A percentile compares a stretch with the other conserved stretches of the same genome.
Evolutionary conservation across 345 rosid genomes (phyloP).

Genomic region (Sonneratia caseolaris): DNA sequence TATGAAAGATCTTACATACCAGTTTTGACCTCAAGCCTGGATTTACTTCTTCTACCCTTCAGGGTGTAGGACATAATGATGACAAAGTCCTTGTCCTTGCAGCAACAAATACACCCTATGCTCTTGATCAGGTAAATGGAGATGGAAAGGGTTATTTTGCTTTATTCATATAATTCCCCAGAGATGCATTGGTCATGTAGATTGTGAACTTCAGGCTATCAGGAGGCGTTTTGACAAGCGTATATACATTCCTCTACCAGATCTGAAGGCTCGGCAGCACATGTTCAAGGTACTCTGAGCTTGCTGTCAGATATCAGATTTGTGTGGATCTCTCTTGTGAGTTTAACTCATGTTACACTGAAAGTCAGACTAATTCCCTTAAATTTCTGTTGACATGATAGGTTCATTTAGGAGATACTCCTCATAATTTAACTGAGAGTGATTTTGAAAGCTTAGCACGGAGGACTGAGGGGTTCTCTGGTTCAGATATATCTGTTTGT

Average conservation of each 20-base stretch:
- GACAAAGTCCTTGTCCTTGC: conserved; percentile 94
- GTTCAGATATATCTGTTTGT: conserved; percentile 91
- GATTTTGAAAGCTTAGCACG: conserved; percentile 78
- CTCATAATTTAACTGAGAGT: conserved; percentile 74
- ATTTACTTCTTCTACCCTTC: background rate
- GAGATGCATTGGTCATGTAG: conserved; percentile 15
- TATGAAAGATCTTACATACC: background rate
- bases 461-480: conserved; percentile 83
- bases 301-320: background rate
- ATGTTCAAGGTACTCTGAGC: conserved; percentile 64
- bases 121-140: conserved; percentile 69
- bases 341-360: background rate
- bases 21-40: background rate
- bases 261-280: conserved; percentile 78
- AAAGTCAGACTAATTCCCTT: conserved; percentile 2
- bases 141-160: conserved; percentile 7
- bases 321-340: background rate
- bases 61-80: conserved; percentile 91
- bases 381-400: conserved; percentile 17
- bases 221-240: conserved; percentile 95
- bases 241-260: conserved; percentile 92
- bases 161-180: conserved; percentile 2
- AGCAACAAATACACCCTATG: conserved; percentile 90
- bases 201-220: conserved; percentile 54
- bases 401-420: conserved; percentile 97